phyloP scores from a whole-genome alignment of 352 stramenopile genomes.

The Thalassiosira hispida region DNA sequence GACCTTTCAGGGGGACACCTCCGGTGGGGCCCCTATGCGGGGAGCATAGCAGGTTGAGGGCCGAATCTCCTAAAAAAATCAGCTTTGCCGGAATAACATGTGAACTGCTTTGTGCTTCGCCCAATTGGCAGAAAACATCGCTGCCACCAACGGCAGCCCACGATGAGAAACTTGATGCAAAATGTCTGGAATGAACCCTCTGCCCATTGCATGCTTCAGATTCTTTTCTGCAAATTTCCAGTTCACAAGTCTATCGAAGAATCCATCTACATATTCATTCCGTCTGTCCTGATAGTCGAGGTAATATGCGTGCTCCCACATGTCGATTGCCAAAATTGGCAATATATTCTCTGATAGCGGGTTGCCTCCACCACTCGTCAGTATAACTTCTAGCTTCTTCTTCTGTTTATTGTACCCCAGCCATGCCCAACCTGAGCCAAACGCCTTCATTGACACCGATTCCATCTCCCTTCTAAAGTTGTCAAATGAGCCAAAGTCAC shows the following conservation, averaged over 20 bases:
- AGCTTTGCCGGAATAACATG: conserved; percentile 23
- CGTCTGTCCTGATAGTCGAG: conserved; percentile 92
- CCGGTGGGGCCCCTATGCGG: no score
- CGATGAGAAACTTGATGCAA: conserved; percentile 24
- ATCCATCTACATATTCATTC: conserved; percentile 89
- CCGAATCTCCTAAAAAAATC: background rate
- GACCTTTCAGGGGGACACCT: no score
- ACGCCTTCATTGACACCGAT: conserved; percentile 87
- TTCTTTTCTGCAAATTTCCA: conserved; percentile 86
- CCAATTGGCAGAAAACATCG: conserved; percentile 12
- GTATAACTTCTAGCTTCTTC: conserved; percentile 59
- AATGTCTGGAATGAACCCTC: conserved; percentile 18
- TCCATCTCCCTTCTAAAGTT: conserved; percentile 91
- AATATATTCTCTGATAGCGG: conserved; percentile 84
- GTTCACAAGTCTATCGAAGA: conserved; percentile 90
- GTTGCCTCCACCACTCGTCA: conserved; percentile 58
- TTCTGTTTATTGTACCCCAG: conserved; percentile 88
- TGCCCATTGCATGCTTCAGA: conserved; percentile 43
- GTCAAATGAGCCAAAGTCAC: conserved; percentile 91
- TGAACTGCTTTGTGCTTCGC: conserved; percentile 13
- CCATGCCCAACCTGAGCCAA: conserved; percentile 96
- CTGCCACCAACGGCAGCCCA: conserved; percentile 12
- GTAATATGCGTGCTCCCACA: conserved; percentile 94
- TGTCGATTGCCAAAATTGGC: conserved; percentile 93
- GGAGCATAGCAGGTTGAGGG: background rate